phyloP scores from a whole-genome alignment of 306 rosid species.

The Lathyrus oleraceus region DNA sequence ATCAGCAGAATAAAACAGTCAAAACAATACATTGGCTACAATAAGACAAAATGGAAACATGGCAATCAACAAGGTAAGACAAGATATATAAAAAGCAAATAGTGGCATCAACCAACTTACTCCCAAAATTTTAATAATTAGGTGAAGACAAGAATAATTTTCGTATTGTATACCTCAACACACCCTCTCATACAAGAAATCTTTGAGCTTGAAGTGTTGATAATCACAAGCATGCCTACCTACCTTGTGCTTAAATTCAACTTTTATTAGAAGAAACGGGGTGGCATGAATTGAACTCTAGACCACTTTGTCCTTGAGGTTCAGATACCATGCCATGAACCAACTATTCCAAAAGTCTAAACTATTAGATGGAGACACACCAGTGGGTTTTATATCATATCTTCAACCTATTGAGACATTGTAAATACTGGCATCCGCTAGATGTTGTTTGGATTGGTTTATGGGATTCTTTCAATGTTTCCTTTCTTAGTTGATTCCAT shows the following conservation, averaged over 20 bases:
- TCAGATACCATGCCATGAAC: no score
- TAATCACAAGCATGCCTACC: neutral
- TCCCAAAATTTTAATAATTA: neutral
- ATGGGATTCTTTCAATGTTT: neutral
- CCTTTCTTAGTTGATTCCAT: neutral
- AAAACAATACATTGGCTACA: constrained; percentile 8
- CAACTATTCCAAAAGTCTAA: neutral
- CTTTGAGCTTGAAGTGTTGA: constrained; percentile 1
- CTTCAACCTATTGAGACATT: neutral
- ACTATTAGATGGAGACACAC: neutral
- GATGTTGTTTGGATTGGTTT: neutral
- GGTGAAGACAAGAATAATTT: neutral
- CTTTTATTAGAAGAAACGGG: neutral
- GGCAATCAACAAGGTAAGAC: constrained; percentile 19
- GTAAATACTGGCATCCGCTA: neutral
- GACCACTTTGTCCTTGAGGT: no score
- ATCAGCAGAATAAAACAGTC: constrained; percentile 6
- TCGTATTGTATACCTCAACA: neutral
- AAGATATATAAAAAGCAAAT: constrained; percentile 16
- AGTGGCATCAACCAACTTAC: neutral
- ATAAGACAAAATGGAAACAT: neutral
- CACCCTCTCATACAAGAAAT: neutral
- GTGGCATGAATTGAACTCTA: neutral
- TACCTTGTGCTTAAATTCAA: neutral
- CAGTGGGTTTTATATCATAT: neutral